Evolutionary conservation across 2,329 filamentous ascomycete species (phyloP), one percentile per base, ranked within the genome.

Genomic region (Emmonsiellopsis sp.): DNA sequence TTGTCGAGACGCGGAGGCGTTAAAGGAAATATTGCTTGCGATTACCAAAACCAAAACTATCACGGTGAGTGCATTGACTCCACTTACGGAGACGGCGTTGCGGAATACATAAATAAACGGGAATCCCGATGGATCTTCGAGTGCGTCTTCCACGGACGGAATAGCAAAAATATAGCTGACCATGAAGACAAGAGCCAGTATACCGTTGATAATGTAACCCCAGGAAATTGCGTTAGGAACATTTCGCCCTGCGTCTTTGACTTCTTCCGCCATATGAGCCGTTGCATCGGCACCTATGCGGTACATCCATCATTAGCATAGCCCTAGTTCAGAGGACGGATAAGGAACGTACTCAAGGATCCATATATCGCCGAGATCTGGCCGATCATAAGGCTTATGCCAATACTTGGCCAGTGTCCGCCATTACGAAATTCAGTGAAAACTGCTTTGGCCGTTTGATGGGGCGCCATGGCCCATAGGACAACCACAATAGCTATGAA

Each of bases 51-150:
- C 58, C n/a, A 70, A 60, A 39, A 71, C 52, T 34, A 71, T 59
- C 5, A 60, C 58, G 5, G 62, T 62, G 57, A 70, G 63, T 10
- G 59, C 50, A 3, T 62, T 62, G 1, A 65, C 57, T 1, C 64
- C 64, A 14, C 63, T 57, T 1, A 74, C 75, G 44, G 71, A 72
- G 2, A 78, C 77, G 1, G 74, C 74, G 53, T 74, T 61, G 53
- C 66, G 67, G 58, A 83, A 79, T 33, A 67, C 62, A 33, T 66
- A 60, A 44, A 72, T 67, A 45, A 69, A 72, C 0, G 68, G 67
- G 52, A 68, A 69, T 10, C 63, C 64, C 9, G 69, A 70, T 14
- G 63, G 58, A 7, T 65, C 61, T 10, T 54, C 43, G 42, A 71
- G 60, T 31, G 65, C 66, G 17, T 60, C 62, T 8, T 64, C 55